phyloP scores from a whole-genome alignment of 73 alveolate genomes.

The Effrenium voratum region DNA sequence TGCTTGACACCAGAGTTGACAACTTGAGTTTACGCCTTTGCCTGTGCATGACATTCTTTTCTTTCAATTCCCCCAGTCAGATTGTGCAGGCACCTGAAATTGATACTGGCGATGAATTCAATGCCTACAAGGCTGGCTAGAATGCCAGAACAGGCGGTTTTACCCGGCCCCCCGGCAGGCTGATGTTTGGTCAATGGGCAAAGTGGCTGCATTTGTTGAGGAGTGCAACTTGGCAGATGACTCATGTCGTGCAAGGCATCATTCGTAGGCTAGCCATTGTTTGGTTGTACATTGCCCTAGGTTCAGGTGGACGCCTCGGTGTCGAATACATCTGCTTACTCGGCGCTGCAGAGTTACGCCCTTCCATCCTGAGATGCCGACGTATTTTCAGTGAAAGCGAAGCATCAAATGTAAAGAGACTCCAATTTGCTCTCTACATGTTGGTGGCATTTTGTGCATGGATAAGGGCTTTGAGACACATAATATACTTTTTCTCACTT shows the following conservation, averaged over 20 bases:
- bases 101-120: constrained; percentile 41
- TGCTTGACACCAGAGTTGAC: neutral
- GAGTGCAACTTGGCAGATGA: neutral
- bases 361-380: too few species aligned
- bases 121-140: constrained; percentile 46
- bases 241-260: neutral
- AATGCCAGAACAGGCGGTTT: neutral
- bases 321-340: neutral
- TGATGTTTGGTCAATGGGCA: constrained; percentile 84
- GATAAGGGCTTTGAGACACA: too few species aligned
- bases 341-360: too few species aligned
- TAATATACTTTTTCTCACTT: too few species aligned
- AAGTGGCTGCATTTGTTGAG: constrained; percentile 53
- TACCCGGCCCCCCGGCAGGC: too few species aligned
- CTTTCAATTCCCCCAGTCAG: neutral
- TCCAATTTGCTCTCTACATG: too few species aligned
- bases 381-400: too few species aligned
- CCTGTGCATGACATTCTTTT: neutral
- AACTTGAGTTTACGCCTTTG: neutral
- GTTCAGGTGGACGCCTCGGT: neutral
- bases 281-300: neutral
- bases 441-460: too few species aligned
- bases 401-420: too few species aligned
- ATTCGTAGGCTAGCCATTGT: neutral
- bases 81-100: constrained; percentile 70